Evolutionary conservation across 768 basidiomycete genomes (phyloP), one percentile per base, ranked within the genome.

Genomic region (Collybiopsis luxurians): DNA sequence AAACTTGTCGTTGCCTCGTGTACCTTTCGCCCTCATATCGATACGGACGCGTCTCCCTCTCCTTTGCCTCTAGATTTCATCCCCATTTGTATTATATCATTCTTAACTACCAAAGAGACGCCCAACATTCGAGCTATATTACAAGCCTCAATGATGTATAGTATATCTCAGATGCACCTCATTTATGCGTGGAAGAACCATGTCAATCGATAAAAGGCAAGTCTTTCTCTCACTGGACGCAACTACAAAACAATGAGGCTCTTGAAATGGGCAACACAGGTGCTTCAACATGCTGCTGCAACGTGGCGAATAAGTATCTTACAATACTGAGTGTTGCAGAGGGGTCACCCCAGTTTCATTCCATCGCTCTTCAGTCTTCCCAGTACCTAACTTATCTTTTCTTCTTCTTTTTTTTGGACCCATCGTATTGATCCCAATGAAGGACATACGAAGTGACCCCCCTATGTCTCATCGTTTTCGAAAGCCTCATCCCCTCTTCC

Each of bases 231-330:
- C 46, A 48, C 46, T 30, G 24, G 6, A 17, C 26, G 27, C 5
- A 13, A 27, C 26, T n/a, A 49, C 48, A 27, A 51, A 51, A 51
- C 50, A 51, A 51, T 26, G 50, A 51, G 50, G 50, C 40, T 15
- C 50, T 39, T 51, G 19, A 36, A 23, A n/a, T 38, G 49, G 49
- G 31, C n/a, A 12, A 23, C 15, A 13, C 34, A 51, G 31, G 50
- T 51, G 50, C 38, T 24, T 40, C 26, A 24, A 34, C 53, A 54
- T 54, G 53, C 53, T 19, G 11, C 1, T 44, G 30, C 53, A 54
- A 54, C 53, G 53, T 54, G 53, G 53, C 31, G 28, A 40, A 34
- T 5, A 13, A n/a, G 31, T 50, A 50, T 13, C 49, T 4, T 46
- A 42, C 40, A 42, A 50, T 50, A 36, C 27, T n/a, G 11, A 4